Percentiles rank a stretch among this genome's conserved stretches.
phyloP scores from a whole-genome alignment of 345 rosid species.

The Populus tremula region DNA sequence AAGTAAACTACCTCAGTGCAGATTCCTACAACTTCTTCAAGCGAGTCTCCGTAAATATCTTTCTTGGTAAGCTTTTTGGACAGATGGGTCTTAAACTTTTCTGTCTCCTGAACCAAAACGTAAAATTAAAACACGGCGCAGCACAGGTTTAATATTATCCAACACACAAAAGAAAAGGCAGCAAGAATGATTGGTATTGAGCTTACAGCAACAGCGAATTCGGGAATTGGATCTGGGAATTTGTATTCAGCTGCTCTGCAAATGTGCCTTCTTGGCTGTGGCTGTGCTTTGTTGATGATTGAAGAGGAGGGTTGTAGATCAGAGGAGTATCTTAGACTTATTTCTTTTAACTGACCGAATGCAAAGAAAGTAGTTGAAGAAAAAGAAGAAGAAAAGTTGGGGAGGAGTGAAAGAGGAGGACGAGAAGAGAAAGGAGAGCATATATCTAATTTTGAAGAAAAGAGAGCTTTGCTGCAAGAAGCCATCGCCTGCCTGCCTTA shows the following conservation, averaged over 20 bases:
- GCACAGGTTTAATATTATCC: neutral
- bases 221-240: slow-evolving; percentile 89
- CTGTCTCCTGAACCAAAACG: slow-evolving; percentile 56
- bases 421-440: slow-evolving; percentile 14
- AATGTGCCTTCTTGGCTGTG: slow-evolving; percentile 18
- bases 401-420: slow-evolving; percentile 14
- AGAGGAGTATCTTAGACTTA: slow-evolving; percentile 17
- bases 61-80: slow-evolving; percentile 51
- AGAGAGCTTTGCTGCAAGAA: slow-evolving; percentile 32
- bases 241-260: slow-evolving; percentile 73
- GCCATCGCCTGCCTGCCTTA: slow-evolving; percentile 35
- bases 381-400: slow-evolving; percentile 18
- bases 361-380: slow-evolving; percentile 16
- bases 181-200: neutral
- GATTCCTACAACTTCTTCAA: slow-evolving; percentile 66
- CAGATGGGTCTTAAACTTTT: slow-evolving; percentile 68
- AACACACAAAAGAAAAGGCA: neutral
- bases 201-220: slow-evolving; percentile 77
- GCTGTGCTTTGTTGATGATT: slow-evolving; percentile 16
- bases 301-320: slow-evolving; percentile 11
- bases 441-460: slow-evolving; percentile 20
- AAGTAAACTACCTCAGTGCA: slow-evolving; percentile 64
- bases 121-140: neutral
- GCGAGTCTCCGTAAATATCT: slow-evolving; percentile 58
- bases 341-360: neutral